Percentiles rank a stretch among this genome's conserved stretches.
Conservation (phyloP, 345 rosid species). For the Hibiscus trionum region DNA sequence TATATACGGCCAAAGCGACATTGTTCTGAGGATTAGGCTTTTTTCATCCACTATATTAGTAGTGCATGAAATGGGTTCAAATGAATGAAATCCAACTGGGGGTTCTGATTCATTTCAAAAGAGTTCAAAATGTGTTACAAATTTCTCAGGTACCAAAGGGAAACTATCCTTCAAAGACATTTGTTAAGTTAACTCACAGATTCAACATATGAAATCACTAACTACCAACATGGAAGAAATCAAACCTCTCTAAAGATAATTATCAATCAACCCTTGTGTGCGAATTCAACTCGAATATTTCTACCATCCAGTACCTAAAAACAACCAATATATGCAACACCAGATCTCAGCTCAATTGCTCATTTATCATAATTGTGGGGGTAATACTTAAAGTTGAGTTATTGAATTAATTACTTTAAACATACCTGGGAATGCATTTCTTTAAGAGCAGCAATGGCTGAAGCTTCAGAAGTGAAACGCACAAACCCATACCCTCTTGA, state of each 20-base stretch:
- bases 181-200: not conserved
- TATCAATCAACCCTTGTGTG: slow-evolving; percentile 17
- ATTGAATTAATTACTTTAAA: not conserved
- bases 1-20: not conserved
- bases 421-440: slow-evolving; percentile 58
- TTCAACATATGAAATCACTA: not conserved
- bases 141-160: not conserved
- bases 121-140: not conserved
- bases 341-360: not conserved
- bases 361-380: not conserved
- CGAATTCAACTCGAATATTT: slow-evolving; percentile 50
- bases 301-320: slow-evolving; percentile 60
- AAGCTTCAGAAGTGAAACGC: slow-evolving; percentile 41
- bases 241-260: slow-evolving; percentile 5
- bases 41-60: not conserved
- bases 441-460: slow-evolving; percentile 47
- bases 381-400: not conserved
- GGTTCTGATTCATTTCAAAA: not conserved
- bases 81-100: too few species aligned
- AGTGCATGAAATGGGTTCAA: not conserved
- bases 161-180: not conserved
- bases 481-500: slow-evolving; percentile 81
- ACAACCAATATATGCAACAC: not conserved
- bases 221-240: not conserved
- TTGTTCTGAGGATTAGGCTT: not conserved